A percentile compares a stretch with the other conserved stretches of the same genome.
Evolutionary conservation across 1,284 basidiomycete species (phyloP).

Genomic region (Athelia psychrophila): DNA sequence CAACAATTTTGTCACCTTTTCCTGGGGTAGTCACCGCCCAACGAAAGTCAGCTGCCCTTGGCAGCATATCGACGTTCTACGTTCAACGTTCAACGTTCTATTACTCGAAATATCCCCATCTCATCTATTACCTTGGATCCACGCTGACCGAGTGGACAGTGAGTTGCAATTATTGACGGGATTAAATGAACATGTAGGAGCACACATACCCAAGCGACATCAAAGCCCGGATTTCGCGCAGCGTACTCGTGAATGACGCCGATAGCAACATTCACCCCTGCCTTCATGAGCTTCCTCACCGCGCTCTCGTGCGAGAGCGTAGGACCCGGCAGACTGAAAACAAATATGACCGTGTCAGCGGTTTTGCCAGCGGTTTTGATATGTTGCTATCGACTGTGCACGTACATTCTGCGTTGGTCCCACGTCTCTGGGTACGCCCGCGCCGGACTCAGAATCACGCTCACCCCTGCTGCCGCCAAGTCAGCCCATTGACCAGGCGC

Average conservation of each 20-base stretch:
- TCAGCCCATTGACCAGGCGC: too few species aligned
- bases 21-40: too few species aligned
- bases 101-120: too few species aligned
- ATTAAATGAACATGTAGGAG: neutral
- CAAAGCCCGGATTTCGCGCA: conserved; percentile 69
- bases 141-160: too few species aligned
- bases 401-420: conserved; percentile 68
- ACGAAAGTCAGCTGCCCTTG: too few species aligned
- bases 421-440: conserved; percentile 64
- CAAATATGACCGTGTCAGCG: too few species aligned
- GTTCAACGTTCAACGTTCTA: too few species aligned
- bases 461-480: conserved; percentile 65
- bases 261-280: conserved; percentile 74
- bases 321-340: conserved; percentile 59
- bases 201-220: conserved; percentile 61
- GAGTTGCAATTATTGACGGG: neutral
- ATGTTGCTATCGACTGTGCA: too few species aligned
- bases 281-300: conserved; percentile 53
- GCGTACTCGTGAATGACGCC: conserved; percentile 63
- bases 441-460: conserved; percentile 62
- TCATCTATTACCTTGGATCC: too few species aligned
- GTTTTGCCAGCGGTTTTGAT: too few species aligned
- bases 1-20: too few species aligned
- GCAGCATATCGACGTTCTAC: too few species aligned
- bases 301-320: conserved; percentile 70